A percentile compares a stretch with the other conserved stretches of the same genome.
phyloP scores from a whole-genome alignment of 2,329 filamentous ascomycete genomes.

The Cordyceps militaris region DNA sequence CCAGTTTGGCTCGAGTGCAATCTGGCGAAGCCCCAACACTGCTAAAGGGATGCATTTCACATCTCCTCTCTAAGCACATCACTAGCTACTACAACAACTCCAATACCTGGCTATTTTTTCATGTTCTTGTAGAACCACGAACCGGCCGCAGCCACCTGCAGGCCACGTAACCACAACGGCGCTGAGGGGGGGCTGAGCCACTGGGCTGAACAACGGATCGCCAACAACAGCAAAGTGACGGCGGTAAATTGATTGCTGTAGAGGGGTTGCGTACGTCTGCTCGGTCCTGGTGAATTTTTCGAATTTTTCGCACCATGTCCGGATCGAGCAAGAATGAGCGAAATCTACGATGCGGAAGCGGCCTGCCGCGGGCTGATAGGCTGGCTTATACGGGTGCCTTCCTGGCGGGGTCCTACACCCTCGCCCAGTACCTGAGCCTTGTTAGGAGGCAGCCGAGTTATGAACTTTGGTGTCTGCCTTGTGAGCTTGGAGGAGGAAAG shows the following conservation, averaged over 20 bases:
- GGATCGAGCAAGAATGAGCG: background rate
- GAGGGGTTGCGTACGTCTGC: constrained; percentile 1
- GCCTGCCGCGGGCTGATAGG: background rate
- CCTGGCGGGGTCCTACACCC: too few relatives aligned
- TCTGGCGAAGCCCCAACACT: too few relatives aligned
- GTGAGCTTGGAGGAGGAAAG: background rate
- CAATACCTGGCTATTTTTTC: too few relatives aligned
- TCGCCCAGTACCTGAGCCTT: too few relatives aligned
- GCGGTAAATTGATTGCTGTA: too few relatives aligned
- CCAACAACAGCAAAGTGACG: background rate
- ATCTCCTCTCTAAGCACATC: too few relatives aligned
- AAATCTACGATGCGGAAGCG: background rate
- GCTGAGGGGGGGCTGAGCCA: background rate
- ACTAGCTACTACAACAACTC: too few relatives aligned
- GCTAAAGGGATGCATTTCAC: too few relatives aligned
- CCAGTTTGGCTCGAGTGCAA: too few relatives aligned
- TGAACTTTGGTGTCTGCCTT: background rate
- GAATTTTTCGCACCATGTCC: background rate
- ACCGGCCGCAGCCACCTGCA: background rate
- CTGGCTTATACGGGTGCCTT: constrained; percentile 4
- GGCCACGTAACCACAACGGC: background rate
- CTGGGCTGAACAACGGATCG: too few relatives aligned
- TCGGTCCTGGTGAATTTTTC: background rate
- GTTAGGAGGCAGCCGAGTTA: background rate
- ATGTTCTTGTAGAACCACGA: too few relatives aligned